A percentile compares a stretch with the other conserved stretches of the same genome.
These are phyloP conservation scores for Trichoderma aggressivum DNA, from an alignment of 2,329 filamentous ascomycete genomes.

Conservation along the genomic window DNA sequence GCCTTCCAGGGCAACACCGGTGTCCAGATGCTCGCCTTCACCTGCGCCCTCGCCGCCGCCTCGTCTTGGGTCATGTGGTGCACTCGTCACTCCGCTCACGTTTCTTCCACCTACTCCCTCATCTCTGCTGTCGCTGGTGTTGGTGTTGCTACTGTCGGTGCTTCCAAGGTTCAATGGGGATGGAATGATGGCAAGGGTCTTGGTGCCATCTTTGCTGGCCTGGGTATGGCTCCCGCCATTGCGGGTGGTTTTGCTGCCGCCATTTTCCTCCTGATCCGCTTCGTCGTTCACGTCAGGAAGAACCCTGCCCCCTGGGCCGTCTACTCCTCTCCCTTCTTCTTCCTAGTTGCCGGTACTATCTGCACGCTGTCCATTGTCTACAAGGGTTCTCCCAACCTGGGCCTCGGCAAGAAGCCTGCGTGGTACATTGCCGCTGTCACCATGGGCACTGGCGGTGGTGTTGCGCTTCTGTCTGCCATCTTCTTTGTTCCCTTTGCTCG, in stretches of 20 bases:
- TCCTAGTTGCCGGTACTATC: slow-evolving; percentile 70
- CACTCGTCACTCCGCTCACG: slow-evolving; percentile 66
- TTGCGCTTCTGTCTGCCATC: slow-evolving; percentile 57
- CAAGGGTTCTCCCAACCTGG: slow-evolving; percentile 71
- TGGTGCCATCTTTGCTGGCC: slow-evolving; percentile 68
- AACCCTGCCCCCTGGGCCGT: slow-evolving; percentile 71
- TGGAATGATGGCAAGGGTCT: slow-evolving; percentile 67
- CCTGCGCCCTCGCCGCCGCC: slow-evolving; percentile 59
- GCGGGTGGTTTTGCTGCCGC: slow-evolving; percentile 60
- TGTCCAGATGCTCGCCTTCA: slow-evolving; percentile 65
- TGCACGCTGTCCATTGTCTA: slow-evolving; percentile 77
- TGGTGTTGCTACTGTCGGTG: slow-evolving; percentile 62
- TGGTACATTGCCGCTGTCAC: slow-evolving; percentile 67
- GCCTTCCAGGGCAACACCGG: slow-evolving; percentile 59
- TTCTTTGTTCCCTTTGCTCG: slow-evolving; percentile 74
- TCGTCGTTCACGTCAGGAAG: slow-evolving; percentile 66
- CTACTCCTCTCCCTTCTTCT: slow-evolving; percentile 71
- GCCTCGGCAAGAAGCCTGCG: slow-evolving; percentile 61
- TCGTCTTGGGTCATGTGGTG: slow-evolving; percentile 77
- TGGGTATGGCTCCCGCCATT: slow-evolving; percentile 68
- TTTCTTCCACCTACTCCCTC: slow-evolving; percentile 67
- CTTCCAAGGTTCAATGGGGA: slow-evolving; percentile 61
- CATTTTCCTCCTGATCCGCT: slow-evolving; percentile 66
- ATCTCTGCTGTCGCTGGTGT: slow-evolving; percentile 65
- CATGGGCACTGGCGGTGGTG: slow-evolving; percentile 59